These are phyloP conservation scores for Cordyceps javanica DNA, from an alignment of 2,329 filamentous ascomycete species.

Conservation along the genomic window DNA sequence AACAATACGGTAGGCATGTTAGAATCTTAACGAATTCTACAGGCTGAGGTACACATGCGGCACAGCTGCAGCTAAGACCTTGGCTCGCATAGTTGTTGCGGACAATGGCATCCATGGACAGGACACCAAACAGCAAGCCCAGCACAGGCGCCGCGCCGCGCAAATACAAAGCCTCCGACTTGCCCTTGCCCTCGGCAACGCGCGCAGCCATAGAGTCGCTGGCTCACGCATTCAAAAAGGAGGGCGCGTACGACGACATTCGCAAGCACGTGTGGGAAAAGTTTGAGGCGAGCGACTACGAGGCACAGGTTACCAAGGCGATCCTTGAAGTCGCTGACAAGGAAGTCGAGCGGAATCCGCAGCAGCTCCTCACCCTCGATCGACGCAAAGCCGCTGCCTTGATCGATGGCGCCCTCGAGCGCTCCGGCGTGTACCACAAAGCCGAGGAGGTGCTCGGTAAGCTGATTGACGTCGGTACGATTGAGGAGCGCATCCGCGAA, in stretches of 20 bases:
- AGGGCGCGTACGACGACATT: constrained; percentile 73
- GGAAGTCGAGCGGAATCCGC: constrained; percentile 70
- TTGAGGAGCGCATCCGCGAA: constrained; percentile 64
- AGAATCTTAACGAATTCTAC: neutral
- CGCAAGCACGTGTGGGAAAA: constrained; percentile 73
- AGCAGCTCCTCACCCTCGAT: constrained; percentile 65
- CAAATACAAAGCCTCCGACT: constrained; percentile 67
- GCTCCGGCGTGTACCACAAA: constrained; percentile 67
- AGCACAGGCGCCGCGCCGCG: constrained; percentile 17
- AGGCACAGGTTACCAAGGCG: constrained; percentile 58
- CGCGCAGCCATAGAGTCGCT: constrained; percentile 67
- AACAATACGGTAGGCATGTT: neutral
- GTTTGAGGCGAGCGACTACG: constrained; percentile 64
- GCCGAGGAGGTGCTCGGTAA: constrained; percentile 61
- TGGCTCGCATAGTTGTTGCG: neutral
- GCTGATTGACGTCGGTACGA: constrained; percentile 61
- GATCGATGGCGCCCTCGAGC: constrained; percentile 71
- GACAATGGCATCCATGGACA: constrained; percentile 1
- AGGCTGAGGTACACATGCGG: neutral
- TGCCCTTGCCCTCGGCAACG: constrained; percentile 68
- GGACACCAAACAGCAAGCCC: neutral
- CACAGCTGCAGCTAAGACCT: neutral
- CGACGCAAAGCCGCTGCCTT: constrained; percentile 67
- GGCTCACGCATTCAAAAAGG: constrained; percentile 79
- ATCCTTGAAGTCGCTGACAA: constrained; percentile 64